These are phyloP conservation scores for Lactarius sp. DNA, from an alignment of 768 basidiomycete species.

Conservation along the genomic window DNA sequence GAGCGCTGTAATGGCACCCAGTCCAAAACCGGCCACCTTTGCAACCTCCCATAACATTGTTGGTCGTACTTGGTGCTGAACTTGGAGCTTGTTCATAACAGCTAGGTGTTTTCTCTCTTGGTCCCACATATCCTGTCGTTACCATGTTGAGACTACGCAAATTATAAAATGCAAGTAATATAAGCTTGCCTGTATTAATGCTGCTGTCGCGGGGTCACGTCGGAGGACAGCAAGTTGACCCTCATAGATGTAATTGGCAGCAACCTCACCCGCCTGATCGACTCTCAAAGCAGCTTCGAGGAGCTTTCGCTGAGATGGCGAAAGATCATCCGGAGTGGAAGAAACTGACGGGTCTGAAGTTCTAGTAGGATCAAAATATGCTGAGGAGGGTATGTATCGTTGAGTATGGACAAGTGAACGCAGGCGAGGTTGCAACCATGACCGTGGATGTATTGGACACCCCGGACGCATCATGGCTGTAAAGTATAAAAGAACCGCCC, in stretches of 20 bases:
- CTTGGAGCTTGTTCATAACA: slow-evolving; percentile 80
- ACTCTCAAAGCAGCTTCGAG: slow-evolving; percentile 76
- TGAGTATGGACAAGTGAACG: slow-evolving; percentile 16
- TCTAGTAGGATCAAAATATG: slow-evolving; percentile 43
- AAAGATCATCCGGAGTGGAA: slow-evolving; percentile 53
- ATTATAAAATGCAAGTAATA: slow-evolving; percentile 1
- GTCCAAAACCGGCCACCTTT: slow-evolving; percentile 79
- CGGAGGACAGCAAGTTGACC: slow-evolving; percentile 79
- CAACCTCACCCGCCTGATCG: slow-evolving; percentile 93
- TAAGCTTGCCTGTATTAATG: slow-evolving; percentile 67
- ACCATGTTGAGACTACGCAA: neutral
- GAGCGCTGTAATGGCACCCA: slow-evolving; percentile 81
- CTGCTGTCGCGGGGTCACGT: slow-evolving; percentile 47
- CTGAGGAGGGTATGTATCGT: slow-evolving; percentile 37
- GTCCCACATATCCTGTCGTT: slow-evolving; percentile 89
- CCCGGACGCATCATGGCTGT: neutral
- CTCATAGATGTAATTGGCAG: slow-evolving; percentile 92
- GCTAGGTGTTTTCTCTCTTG: slow-evolving; percentile 89
- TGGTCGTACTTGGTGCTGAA: slow-evolving; percentile 80
- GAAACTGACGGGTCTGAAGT: slow-evolving; percentile 39
- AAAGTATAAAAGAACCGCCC: neutral
- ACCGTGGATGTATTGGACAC: neutral
- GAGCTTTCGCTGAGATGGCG: slow-evolving; percentile 42
- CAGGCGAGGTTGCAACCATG: neutral
- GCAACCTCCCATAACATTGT: slow-evolving; percentile 81